Conservation (phyloP, 2,329 filamentous ascomycete species). For the Penicillium concentricum region DNA sequence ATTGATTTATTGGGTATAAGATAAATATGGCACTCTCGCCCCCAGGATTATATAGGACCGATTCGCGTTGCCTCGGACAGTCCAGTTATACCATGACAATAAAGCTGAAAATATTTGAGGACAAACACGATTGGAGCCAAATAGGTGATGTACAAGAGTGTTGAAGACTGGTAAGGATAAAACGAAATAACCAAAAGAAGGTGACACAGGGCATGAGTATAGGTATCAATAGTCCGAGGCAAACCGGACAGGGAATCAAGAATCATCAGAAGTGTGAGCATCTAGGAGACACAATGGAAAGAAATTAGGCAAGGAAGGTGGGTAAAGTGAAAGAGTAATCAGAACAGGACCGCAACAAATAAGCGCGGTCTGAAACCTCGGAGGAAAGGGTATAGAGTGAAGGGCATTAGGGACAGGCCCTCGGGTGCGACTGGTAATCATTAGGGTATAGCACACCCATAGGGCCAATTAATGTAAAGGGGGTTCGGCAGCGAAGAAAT, state of each 20-base stretch:
- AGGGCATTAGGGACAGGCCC: conserved; percentile 18
- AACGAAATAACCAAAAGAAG: conserved; percentile 6
- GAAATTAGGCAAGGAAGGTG: conserved; percentile 1
- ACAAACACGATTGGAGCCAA: not conserved
- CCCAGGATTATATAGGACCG: not conserved
- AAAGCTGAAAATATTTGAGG: not conserved
- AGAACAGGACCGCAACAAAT: not conserved
- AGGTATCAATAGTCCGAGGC: conserved; percentile 5
- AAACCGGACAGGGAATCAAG: not conserved
- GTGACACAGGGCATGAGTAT: not conserved
- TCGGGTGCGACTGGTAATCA: conserved; percentile 16
- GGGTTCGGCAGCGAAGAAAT: not conserved
- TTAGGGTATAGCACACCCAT: conserved; percentile 24
- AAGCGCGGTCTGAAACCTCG: not conserved
- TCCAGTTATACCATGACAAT: not conserved
- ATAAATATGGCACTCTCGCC: not conserved
- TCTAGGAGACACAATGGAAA: not conserved
- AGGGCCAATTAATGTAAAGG: conserved; percentile 10
- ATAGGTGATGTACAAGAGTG: conserved; percentile 3
- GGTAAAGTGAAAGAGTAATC: not conserved
- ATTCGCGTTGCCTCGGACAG: not conserved
- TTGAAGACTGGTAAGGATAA: not conserved
- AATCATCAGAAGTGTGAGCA: conserved; percentile 6
- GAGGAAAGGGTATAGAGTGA: conserved; percentile 17
- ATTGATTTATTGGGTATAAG: conserved; percentile 1